Conservation (phyloP, 2,329 filamentous ascomycete species). For the Lachnellula hyalina region DNA sequence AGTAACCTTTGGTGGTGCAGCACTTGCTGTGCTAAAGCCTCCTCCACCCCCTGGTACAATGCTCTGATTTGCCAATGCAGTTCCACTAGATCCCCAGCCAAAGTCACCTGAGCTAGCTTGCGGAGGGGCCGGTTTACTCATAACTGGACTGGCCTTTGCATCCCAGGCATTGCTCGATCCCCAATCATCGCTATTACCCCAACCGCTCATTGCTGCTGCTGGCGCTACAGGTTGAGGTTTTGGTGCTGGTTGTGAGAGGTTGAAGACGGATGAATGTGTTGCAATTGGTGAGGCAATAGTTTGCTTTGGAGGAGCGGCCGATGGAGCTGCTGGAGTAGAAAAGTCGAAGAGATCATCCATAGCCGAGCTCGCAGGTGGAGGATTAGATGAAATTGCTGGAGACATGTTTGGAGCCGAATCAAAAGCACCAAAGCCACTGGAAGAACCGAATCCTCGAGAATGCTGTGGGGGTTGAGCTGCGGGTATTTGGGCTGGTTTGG, state of each 20-base stretch:
- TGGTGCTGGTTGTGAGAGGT: constrained; percentile 55
- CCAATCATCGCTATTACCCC: constrained; percentile 55
- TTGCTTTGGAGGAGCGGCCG: constrained; percentile 39
- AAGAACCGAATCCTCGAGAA: constrained; percentile 47
- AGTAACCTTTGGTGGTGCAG: constrained; percentile 59
- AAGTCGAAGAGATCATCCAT: constrained; percentile 83
- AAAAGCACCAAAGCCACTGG: constrained; percentile 60
- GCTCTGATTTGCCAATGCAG: constrained; percentile 51
- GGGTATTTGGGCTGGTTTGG: constrained; percentile 56
- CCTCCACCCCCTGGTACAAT: constrained; percentile 59
- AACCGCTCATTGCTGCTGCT: constrained; percentile 33
- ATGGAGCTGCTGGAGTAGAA: constrained; percentile 43
- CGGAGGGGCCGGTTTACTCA: constrained; percentile 37
- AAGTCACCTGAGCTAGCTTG: constrained; percentile 52
- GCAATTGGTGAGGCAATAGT: constrained; percentile 32
- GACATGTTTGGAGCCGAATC: constrained; percentile 39
- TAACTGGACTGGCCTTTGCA: constrained; percentile 42
- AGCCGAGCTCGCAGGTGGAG: constrained; percentile 40
- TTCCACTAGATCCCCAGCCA: constrained; percentile 45
- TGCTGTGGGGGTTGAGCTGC: constrained; percentile 36
- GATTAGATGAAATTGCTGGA: constrained; percentile 33
- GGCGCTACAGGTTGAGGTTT: constrained; percentile 34
- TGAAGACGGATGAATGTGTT: constrained; percentile 65
- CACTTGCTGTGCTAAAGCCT: constrained; percentile 50
- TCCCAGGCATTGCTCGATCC: constrained; percentile 79